Conservation (phyloP, 1,284 basidiomycete genomes). For the Ganoderma meredithae region DNA sequence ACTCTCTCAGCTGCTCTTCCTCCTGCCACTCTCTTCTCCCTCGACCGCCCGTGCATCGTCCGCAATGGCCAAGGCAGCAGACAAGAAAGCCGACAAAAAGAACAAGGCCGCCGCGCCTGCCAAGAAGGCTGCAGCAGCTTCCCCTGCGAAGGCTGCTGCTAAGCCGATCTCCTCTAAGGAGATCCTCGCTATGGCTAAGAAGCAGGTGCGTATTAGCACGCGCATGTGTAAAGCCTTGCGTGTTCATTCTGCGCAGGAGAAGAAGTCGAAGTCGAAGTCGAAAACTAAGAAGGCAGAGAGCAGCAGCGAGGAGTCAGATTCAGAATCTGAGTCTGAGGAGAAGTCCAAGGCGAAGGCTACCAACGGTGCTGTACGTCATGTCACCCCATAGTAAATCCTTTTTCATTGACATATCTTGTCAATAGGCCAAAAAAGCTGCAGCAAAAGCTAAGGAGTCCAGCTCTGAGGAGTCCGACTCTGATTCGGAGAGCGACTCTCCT, state of each 20-base stretch:
- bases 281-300: slow-evolving; percentile 40
- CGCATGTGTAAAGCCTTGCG: slow-evolving; percentile 3
- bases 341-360: slow-evolving; percentile 37
- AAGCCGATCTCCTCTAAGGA: slow-evolving; percentile 42
- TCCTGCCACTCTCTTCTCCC: slow-evolving; percentile 29
- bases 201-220: slow-evolving; percentile 23
- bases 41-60: slow-evolving; percentile 22
- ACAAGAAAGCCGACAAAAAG: slow-evolving; percentile 50
- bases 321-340: slow-evolving; percentile 35
- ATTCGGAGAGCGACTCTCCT: slow-evolving; percentile 27
- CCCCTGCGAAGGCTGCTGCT: slow-evolving; percentile 34
- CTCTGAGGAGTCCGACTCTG: slow-evolving; percentile 26
- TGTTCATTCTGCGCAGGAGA: slow-evolving; percentile 10
- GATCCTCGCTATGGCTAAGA: slow-evolving; percentile 42
- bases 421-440: slow-evolving; percentile 16
- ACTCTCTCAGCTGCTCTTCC: slow-evolving; percentile 20
- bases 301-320: slow-evolving; percentile 29
- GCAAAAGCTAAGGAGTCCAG: slow-evolving; percentile 33
- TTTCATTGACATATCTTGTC: neutral
- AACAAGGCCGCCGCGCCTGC: slow-evolving; percentile 39
- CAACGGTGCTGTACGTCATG: slow-evolving; percentile 33
- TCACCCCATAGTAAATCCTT: neutral
- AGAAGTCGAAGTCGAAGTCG: slow-evolving; percentile 35
- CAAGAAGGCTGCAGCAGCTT: slow-evolving; percentile 30
- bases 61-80: slow-evolving; percentile 54